Percentiles rank a stretch among this genome's conserved stretches.
Evolutionary conservation across 2,329 filamentous ascomycete genomes (phyloP).

Genomic region (Stachybotrys elegans): DNA sequence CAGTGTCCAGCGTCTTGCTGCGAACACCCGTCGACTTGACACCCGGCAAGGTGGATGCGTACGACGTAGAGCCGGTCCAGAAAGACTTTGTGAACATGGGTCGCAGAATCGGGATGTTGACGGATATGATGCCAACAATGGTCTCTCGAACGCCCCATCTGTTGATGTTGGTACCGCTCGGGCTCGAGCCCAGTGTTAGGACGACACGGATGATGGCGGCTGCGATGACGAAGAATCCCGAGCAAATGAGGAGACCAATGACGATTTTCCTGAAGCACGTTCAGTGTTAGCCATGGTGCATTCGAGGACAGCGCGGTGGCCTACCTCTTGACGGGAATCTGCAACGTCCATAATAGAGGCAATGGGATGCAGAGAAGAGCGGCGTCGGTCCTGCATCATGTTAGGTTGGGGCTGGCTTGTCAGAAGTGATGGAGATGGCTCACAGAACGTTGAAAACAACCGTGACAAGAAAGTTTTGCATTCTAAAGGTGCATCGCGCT

Average conservation of each 20-base stretch:
- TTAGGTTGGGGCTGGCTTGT: too few relatives aligned
- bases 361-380: constrained; percentile 14
- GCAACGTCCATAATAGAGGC: constrained; percentile 15
- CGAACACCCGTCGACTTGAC: constrained; percentile 5
- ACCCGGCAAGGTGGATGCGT: constrained; percentile 3
- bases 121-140: constrained; percentile 32
- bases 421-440: not conserved
- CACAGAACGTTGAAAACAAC: constrained; percentile 16
- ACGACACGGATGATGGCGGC: constrained; percentile 17
- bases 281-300: not conserved
- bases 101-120: constrained; percentile 20
- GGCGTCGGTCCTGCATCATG: constrained; percentile 7
- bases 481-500: constrained; percentile 13
- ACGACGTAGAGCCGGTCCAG: constrained; percentile 1
- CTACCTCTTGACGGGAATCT: constrained; percentile 15
- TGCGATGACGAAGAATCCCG: constrained; percentile 19
- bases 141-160: constrained; percentile 21
- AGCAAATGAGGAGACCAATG: constrained; percentile 18
- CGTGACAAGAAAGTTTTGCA: constrained; percentile 14
- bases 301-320: fast-evolving
- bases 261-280: constrained; percentile 13
- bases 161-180: constrained; percentile 18
- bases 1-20: not conserved
- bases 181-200: constrained; percentile 14
- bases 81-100: constrained; percentile 11